These are phyloP conservation scores for Castanea mollissima DNA, from an alignment of 306 rosid genomes.

Conservation along the genomic window DNA sequence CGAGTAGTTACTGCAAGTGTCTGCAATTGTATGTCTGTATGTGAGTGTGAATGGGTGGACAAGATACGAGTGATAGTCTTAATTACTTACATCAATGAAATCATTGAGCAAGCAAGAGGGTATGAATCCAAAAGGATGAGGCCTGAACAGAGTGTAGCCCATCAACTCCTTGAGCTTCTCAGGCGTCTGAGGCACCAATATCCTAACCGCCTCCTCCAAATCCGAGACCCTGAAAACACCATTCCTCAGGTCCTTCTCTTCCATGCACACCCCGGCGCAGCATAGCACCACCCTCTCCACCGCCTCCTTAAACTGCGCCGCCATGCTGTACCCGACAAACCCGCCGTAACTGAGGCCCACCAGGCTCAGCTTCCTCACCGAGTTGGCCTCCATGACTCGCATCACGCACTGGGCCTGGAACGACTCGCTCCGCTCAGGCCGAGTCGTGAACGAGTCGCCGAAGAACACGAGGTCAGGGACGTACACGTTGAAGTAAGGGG, in stretches of 20 bases:
- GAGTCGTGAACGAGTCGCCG: conserved; percentile 62
- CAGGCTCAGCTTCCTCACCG: conserved; percentile 43
- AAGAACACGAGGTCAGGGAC: conserved; percentile 86
- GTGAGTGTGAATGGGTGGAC: background rate
- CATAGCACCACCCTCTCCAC: conserved; percentile 86
- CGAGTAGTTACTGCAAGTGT: background rate
- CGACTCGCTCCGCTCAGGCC: conserved; percentile 55
- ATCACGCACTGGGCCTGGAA: conserved; percentile 83
- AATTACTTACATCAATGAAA: conserved; percentile 56
- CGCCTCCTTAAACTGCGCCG: conserved; percentile 40
- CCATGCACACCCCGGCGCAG: conserved; percentile 73
- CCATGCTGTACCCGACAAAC: conserved; percentile 66
- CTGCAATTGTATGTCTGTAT: no score
- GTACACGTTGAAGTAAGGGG: conserved; percentile 59
- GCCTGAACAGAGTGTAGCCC: conserved; percentile 41
- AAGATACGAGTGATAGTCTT: background rate
- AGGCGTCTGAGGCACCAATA: conserved; percentile 74
- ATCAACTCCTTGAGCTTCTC: conserved; percentile 48
- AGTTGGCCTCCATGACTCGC: conserved; percentile 61
- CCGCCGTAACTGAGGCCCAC: conserved; percentile 93
- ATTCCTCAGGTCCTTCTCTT: conserved; percentile 67
- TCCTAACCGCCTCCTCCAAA: conserved; percentile 61
- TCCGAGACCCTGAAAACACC: conserved; percentile 55
- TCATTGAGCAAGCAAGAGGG: conserved; percentile 75
- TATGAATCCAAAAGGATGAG: conserved; percentile 34